Conservation (phyloP, 2,329 filamentous ascomycete genomes). For the Alternaria sp. region DNA sequence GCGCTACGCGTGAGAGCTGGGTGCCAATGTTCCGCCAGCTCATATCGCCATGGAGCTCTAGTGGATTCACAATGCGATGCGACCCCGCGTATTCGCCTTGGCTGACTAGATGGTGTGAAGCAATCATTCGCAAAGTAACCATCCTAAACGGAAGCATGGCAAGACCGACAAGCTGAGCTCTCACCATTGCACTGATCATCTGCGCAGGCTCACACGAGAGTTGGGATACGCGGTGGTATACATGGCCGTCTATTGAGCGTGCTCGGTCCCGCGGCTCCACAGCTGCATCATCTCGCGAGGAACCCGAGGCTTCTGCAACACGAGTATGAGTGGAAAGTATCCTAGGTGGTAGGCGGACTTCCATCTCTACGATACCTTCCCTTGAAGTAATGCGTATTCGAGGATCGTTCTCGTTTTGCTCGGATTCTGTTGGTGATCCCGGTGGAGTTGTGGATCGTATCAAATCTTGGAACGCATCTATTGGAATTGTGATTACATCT, state of each 20-base stretch:
- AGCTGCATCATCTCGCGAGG: slow-evolving; percentile 17
- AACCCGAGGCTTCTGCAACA: slow-evolving; percentile 23
- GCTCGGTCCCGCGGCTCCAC: slow-evolving; percentile 11
- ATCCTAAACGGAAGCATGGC: slow-evolving; percentile 44
- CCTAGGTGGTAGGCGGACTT: slow-evolving; percentile 48
- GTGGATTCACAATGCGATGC: slow-evolving; percentile 16
- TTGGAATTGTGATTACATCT: slow-evolving; percentile 19
- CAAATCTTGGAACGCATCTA: slow-evolving; percentile 19
- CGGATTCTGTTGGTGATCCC: slow-evolving; percentile 36
- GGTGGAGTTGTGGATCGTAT: slow-evolving; percentile 34
- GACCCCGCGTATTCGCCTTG: slow-evolving; percentile 16
- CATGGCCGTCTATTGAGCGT: slow-evolving; percentile 11
- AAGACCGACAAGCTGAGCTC: slow-evolving; percentile 43
- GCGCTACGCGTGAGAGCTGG: slow-evolving; percentile 42
- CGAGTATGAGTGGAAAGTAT: slow-evolving; percentile 43
- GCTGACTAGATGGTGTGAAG: slow-evolving; percentile 40
- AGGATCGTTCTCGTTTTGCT: slow-evolving; percentile 44
- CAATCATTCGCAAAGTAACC: slow-evolving; percentile 42
- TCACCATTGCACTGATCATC: slow-evolving; percentile 45
- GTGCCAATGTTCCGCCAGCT: slow-evolving; percentile 31
- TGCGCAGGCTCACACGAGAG: slow-evolving; percentile 46
- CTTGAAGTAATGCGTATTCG: slow-evolving; percentile 52
- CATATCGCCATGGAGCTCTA: slow-evolving; percentile 20
- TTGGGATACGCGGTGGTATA: slow-evolving; percentile 47
- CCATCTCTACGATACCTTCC: slow-evolving; percentile 51